phyloP scores from a whole-genome alignment of 768 basidiomycete species.

The Hemileccinum rubropunctum region DNA sequence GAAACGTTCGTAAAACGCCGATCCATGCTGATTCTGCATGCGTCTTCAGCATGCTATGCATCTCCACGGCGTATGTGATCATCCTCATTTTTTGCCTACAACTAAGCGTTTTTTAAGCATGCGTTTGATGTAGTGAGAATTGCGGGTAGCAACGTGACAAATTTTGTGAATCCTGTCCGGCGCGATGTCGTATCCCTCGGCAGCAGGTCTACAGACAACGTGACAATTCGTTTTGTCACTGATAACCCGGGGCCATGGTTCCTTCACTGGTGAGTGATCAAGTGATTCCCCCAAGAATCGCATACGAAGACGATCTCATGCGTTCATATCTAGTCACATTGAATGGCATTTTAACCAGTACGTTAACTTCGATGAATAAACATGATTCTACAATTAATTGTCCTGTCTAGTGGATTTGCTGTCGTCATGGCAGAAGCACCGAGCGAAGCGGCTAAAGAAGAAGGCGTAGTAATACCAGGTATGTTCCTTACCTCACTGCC shows the following conservation, averaged over 20 bases:
- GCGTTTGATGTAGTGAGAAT: slow-evolving; percentile 31
- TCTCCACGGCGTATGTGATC: slow-evolving; percentile 33
- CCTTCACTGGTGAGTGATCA: slow-evolving; percentile 32
- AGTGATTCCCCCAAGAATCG: too few species aligned
- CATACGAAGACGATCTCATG: neutral
- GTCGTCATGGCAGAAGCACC: slow-evolving; percentile 18
- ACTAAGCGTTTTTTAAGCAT: slow-evolving; percentile 19
- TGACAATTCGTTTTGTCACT: slow-evolving; percentile 54
- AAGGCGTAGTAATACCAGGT: neutral
- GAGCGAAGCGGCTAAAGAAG: neutral
- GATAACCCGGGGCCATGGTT: slow-evolving; percentile 64
- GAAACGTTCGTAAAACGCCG: neutral
- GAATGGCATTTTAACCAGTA: slow-evolving; percentile 20
- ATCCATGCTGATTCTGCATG: neutral
- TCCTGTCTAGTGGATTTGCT: slow-evolving; percentile 17
- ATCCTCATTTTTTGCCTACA: neutral
- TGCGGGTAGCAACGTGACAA: slow-evolving; percentile 24
- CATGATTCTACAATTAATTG: too few species aligned
- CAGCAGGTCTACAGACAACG: slow-evolving; percentile 35
- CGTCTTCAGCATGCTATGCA: slow-evolving; percentile 32
- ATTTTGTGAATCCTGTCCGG: slow-evolving; percentile 34
- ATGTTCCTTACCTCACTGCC: too few species aligned
- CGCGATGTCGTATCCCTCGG: slow-evolving; percentile 27
- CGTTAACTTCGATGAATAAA: too few species aligned
- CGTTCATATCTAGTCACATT: slow-evolving; percentile 9